Conservation (phyloP, 805 yeast species). For the Metschnikowia borealis region DNA sequence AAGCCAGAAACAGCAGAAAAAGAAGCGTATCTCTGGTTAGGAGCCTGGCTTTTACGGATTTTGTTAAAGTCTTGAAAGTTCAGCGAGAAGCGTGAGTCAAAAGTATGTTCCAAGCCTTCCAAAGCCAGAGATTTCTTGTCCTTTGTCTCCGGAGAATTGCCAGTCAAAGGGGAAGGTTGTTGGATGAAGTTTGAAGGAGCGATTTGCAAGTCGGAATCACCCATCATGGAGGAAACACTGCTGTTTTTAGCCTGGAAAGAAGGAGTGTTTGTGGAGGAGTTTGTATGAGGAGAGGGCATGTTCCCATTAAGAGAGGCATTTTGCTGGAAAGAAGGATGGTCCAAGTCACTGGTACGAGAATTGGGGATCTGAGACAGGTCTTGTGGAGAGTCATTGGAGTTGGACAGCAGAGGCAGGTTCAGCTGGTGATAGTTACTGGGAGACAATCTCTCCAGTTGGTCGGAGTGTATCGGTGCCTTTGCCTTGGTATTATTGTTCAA, state of each 20-base stretch:
- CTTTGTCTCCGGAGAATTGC: constrained; percentile 18
- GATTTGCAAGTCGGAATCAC: constrained; percentile 12
- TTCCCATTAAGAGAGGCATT: constrained; percentile 6
- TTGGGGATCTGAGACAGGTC: not conserved
- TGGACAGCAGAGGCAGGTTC: constrained; percentile 15
- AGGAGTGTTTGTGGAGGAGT: constrained; percentile 26
- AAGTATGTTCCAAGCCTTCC: constrained; percentile 5
- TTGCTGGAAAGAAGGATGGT: not conserved
- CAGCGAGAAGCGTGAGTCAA: constrained; percentile 9
- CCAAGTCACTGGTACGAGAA: not conserved
- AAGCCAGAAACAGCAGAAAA: constrained; percentile 60
- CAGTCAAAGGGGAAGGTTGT: constrained; percentile 23
- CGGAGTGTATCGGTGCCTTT: constrained; percentile 43
- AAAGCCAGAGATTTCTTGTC: constrained; percentile 7
- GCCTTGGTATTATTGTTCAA: constrained; percentile 49
- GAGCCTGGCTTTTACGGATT: constrained; percentile 3
- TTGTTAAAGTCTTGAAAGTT: constrained; percentile 8
- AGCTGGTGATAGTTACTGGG: not conserved
- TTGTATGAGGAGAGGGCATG: constrained; percentile 26
- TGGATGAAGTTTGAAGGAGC: constrained; percentile 16
- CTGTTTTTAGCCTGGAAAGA: constrained; percentile 7
- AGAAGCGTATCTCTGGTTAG: constrained; percentile 47
- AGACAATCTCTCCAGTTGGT: constrained; percentile 2
- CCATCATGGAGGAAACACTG: constrained; percentile 1
- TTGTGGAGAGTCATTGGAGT: constrained; percentile 7